Evolutionary conservation across 768 basidiomycete species (phyloP).

Genomic region (Collybia sordida): DNA sequence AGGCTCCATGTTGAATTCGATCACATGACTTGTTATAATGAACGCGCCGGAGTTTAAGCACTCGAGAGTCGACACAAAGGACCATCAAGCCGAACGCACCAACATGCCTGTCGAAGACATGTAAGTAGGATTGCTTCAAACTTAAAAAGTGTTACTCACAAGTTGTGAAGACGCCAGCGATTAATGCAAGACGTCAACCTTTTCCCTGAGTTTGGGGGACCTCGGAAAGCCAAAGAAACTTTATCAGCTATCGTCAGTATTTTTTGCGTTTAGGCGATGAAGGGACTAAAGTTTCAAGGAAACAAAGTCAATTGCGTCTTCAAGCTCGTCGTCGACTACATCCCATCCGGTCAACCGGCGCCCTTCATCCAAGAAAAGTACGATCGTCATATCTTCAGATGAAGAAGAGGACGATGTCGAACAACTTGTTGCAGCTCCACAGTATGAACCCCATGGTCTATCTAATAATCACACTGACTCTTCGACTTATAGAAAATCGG

Average conservation of each 20-base stretch:
- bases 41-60: slow-evolving; percentile 20
- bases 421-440: slow-evolving; percentile 8
- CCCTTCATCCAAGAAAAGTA: slow-evolving; percentile 9
- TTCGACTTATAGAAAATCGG: background rate
- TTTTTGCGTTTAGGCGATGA: background rate
- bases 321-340: slow-evolving; percentile 19
- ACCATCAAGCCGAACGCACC: background rate
- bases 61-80: background rate
- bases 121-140: slow-evolving; percentile 16
- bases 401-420: slow-evolving; percentile 21
- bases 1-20: slow-evolving; percentile 2
- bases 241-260: slow-evolving; percentile 26
- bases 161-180: slow-evolving; percentile 25
- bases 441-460: slow-evolving; percentile 9
- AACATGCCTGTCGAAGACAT: slow-evolving; percentile 35
- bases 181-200: slow-evolving; percentile 28
- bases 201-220: slow-evolving; percentile 31
- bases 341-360: slow-evolving; percentile 11
- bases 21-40: slow-evolving; percentile 25
- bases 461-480: background rate
- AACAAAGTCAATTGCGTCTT: slow-evolving; percentile 26
- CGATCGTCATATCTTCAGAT: slow-evolving; percentile 38
- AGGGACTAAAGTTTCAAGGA: background rate
- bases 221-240: slow-evolving; percentile 16
- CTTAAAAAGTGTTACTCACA: background rate